Base-by-base conservation (phyloP, 225 moss, liverwort and hornwort genomes). In the Ulota crispa region DNA sequence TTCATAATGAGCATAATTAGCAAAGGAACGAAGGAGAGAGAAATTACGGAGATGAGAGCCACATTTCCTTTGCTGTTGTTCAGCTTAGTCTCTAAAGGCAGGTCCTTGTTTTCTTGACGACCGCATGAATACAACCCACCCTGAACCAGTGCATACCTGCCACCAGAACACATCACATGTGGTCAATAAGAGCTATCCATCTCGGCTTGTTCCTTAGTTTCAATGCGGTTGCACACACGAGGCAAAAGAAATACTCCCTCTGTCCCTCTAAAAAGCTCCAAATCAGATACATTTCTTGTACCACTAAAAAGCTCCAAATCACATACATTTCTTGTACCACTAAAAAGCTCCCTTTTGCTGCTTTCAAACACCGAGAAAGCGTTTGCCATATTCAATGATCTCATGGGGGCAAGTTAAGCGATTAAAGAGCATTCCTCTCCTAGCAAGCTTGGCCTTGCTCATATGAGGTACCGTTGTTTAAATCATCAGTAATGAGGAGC, bases 61-160 rank as follows among this genome's bases (percentile, higher is more conserved):
- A 91, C 91, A 28, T 93, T 85, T 23, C 95, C 95, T 87, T 88
- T 95, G 67, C 85, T 89, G 77, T 89, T 92, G 65, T 84, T 89
- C 74, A 95, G 70, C 66, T 81, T 83, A 26, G 91, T 82, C 85
- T 95, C 95, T 54, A 95, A 57, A 52, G 93, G 91, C 47, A 95
- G 81, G 9, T 88, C 76, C 55, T 92, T 90, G 73, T 87, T 87
- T 84, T 95, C 92, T 78, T 95, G 93, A 41, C 92, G 92, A 41
- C 95, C 95, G 66, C 95, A 95, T 21, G 93, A 92, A 72, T 92
- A 93, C 64, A 95, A 76, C 3, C 93, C 95, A 70, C 93, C 95
- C 80, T 95, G 95, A 68, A 95, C 70, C 75, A 95, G 82, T 54
- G 95, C 95, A 85, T 95, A 95, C 81, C 95, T 95, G 82, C 39